Base-by-base conservation (phyloP, 2,329 filamentous ascomycete genomes). In the Aureobasidium vineae region DNA sequence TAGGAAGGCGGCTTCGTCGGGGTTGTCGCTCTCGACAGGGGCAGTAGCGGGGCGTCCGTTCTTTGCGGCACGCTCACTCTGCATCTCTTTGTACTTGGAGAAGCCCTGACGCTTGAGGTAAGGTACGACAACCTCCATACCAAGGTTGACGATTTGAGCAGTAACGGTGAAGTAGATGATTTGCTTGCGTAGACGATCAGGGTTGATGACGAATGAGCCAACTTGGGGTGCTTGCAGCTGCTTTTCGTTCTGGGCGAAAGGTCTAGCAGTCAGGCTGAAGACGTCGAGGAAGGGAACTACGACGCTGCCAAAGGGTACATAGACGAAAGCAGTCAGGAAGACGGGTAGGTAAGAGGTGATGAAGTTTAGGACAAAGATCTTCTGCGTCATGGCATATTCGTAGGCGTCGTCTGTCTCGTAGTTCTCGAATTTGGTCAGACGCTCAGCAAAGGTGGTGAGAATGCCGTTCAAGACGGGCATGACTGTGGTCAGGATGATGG, bases 151-250 rank as follows among this genome's bases (percentile, higher is more conserved):
- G 43, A 97, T 85, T 75, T 97, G 94, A 0, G 92, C 94, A 0
- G 94, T 97, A 38, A 98, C 91, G 0, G 94, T 96, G 69, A 96
- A 95, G 79, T 96, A 98, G 69, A 97, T 95, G 75, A 97, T 91
- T 76, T 98, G 94, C 71, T 92, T 90, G 72, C 89, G 90, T 41
- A 98, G 86, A 19, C 95, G 85, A 70, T 88, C 84, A 0, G 92
- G 89, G 73, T 98, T 92, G 78, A 97, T 90, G 63, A 87, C 83
- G 76, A 97, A 99, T 31, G 57, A 71, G 28, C 85, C 82, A 5
- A 83, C 85, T 31, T 85, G 74, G 0, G 80, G 79, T 10, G 79
- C 73, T 57, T 82, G 82, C 33, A 91, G 78, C 63, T 91, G 85
- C 74, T 92, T 88, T 68, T 93, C 88, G 70, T 90, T 86, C 66